Base-by-base conservation (phyloP, 139 green algal species). In the Coelastrella sp. region DNA sequence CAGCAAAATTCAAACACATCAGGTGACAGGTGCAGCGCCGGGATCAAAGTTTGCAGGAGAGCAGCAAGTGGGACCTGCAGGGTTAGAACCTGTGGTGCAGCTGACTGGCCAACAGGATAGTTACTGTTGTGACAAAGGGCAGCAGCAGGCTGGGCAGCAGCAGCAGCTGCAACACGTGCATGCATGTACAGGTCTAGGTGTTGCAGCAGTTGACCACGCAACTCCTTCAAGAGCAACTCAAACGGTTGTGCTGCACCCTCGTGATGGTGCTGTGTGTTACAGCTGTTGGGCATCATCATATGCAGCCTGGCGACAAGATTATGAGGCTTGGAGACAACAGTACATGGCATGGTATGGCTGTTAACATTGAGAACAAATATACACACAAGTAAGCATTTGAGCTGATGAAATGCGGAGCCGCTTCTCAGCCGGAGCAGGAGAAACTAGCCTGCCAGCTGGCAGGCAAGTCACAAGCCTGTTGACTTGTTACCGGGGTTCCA, bases 261-360 rank as follows among this genome's bases (percentile, higher is more conserved):
- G 3, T 49, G 35, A 49, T 49, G 35, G 58, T 78, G 61, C 65
- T 6, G 81, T 76, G n/a, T 83, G 85, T 86, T 72, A 19, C 8
- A 15, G 15, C 0, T 91, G 87, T 9, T 94, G 87, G 75, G 25
- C 86, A 6, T 10, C n/a, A 27, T 57, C 72, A 19, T 90, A 90
- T 75, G 20, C 49, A 25, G 56, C 82, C 5, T 94, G 92, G 92
- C 66, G 65, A 81, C 9, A 78, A 25, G 59, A 89, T 24, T 92
- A 92, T 56, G 87, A 72, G 27, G 49, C 66, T 0, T 94, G 92
- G 92, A 78, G 82, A 35, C 83, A 90, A 27, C 73, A 92, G 65
- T 94, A 88, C 35, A 49, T 49, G 35, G 35, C 35, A 49, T 49
- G 35, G 35, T 49, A 49, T 49, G 35, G 35, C 35, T 49, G 35